Evolutionary conservation across 208 protist genomes (phyloP).

Genomic region (Acanthamoeba healyi): DNA sequence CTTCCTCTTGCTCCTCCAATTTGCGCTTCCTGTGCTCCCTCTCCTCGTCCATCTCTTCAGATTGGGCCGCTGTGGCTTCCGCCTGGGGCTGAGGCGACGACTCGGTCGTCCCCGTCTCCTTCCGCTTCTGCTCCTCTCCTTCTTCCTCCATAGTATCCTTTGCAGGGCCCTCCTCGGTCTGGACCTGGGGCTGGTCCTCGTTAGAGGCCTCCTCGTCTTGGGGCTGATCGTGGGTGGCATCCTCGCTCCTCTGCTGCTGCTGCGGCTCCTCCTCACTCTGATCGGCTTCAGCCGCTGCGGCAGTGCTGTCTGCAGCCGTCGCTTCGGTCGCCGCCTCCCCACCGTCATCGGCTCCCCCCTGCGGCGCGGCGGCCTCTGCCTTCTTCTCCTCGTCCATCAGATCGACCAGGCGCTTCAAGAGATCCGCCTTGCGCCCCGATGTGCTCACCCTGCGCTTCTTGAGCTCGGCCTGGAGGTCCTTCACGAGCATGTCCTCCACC

Average conservation of each 20-base stretch:
- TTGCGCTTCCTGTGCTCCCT: conserved; percentile 37
- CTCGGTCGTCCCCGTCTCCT: background rate
- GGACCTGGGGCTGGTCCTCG: too few relatives aligned
- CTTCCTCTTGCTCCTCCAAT: background rate
- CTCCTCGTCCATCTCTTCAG: conserved; percentile 37
- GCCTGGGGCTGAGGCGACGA: background rate
- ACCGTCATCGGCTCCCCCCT: background rate
- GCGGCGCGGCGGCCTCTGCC: background rate
- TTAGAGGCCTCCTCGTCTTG: background rate
- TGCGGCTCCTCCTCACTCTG: background rate
- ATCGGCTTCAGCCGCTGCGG: background rate
- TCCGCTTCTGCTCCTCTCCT: background rate
- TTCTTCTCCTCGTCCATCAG: background rate
- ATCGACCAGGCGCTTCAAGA: background rate
- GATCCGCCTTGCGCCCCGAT: conserved; percentile 37
- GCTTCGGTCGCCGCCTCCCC: background rate
- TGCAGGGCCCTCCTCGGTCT: too few relatives aligned
- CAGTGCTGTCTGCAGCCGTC: background rate
- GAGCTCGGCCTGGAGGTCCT: conserved; percentile 61
- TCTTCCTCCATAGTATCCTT: too few relatives aligned
- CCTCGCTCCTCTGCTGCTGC: background rate
- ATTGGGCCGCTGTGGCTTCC: background rate
- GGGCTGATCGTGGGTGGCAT: background rate
- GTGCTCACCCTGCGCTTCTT: background rate
- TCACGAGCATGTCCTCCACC: conserved; percentile 64